These are phyloP conservation scores for Aethionema arabicum DNA, from an alignment of 345 rosid genomes.

Conservation along the genomic window DNA sequence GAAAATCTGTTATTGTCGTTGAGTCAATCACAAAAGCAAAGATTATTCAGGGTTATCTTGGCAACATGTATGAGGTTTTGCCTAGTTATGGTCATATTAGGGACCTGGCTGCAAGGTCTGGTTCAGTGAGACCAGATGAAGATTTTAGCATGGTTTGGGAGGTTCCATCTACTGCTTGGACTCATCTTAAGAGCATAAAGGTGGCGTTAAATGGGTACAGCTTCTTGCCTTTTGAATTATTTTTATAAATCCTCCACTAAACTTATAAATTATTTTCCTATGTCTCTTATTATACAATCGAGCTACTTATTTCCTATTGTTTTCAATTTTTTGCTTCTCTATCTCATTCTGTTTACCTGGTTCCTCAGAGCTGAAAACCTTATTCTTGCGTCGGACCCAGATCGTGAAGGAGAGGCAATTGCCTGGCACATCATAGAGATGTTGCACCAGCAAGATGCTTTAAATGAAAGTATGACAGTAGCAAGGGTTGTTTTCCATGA, in stretches of 20 bases:
- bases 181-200: conserved; percentile 93
- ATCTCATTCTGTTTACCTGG: conserved; percentile 42
- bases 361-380: conserved; percentile 88
- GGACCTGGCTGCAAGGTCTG: conserved; percentile 94
- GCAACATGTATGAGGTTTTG: conserved; percentile 84
- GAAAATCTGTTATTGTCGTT: conserved; percentile 88
- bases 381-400: conserved; percentile 99
- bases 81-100: conserved; percentile 97
- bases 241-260: not conserved
- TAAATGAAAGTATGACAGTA: conserved; percentile 61
- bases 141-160: conserved; percentile 99
- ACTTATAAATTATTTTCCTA: conserved; percentile 8
- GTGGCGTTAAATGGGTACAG: conserved; percentile 78
- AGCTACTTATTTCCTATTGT: conserved; percentile 18
- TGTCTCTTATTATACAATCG: conserved; percentile 20
- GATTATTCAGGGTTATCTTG: conserved; percentile 92
- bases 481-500: conserved; percentile 95
- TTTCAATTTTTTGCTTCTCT: conserved; percentile 35
- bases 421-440: conserved; percentile 99
- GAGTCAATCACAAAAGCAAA: conserved; percentile 92
- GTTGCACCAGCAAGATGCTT: conserved; percentile 92
- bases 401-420: conserved; percentile 99
- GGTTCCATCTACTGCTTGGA: conserved; percentile 96
- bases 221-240: conserved; percentile 22
- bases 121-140: conserved; percentile 96